Evolutionary conservation across 139 green algal genomes (phyloP).

Genomic region (Chlamydomonas asymmetrica): DNA sequence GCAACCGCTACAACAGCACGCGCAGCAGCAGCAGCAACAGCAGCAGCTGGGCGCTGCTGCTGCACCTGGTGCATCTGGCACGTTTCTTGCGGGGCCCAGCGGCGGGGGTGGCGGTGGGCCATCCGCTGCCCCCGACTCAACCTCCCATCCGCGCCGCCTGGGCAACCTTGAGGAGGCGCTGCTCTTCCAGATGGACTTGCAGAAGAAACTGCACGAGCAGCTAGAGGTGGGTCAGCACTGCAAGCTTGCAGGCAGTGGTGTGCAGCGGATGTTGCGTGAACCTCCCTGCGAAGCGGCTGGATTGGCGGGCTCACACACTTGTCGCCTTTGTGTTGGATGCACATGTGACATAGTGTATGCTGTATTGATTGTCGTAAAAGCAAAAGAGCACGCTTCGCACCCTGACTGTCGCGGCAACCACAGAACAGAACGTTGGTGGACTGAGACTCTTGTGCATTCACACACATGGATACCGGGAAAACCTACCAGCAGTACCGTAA

Average conservation of each 20-base stretch:
- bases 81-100: constrained; percentile 8
- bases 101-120: constrained; percentile 1
- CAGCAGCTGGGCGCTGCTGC: neutral
- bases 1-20: neutral
- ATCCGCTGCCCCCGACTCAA: neutral
- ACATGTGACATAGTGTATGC: too few relatives aligned
- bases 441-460: too few relatives aligned
- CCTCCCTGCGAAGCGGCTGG: too few relatives aligned
- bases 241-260: neutral
- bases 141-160: too few relatives aligned
- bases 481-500: neutral
- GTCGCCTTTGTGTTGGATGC: too few relatives aligned
- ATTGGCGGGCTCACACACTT: too few relatives aligned
- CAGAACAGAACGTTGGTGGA: too few relatives aligned
- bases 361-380: too few relatives aligned
- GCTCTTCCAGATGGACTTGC: constrained; percentile 93
- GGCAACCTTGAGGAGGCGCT: constrained; percentile 84
- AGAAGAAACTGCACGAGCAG: constrained; percentile 95
- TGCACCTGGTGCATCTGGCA: constrained; percentile 14
- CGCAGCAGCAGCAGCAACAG: neutral
- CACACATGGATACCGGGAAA: too few relatives aligned
- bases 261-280: too few relatives aligned
- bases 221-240: constrained; percentile 68
- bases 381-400: too few relatives aligned
- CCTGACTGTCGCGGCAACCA: too few relatives aligned